Evolutionary conservation across 179 eudicot genomes (phyloP), one percentile per base, ranked within the genome.

Genomic region (Sideroxylon spinosum): DNA sequence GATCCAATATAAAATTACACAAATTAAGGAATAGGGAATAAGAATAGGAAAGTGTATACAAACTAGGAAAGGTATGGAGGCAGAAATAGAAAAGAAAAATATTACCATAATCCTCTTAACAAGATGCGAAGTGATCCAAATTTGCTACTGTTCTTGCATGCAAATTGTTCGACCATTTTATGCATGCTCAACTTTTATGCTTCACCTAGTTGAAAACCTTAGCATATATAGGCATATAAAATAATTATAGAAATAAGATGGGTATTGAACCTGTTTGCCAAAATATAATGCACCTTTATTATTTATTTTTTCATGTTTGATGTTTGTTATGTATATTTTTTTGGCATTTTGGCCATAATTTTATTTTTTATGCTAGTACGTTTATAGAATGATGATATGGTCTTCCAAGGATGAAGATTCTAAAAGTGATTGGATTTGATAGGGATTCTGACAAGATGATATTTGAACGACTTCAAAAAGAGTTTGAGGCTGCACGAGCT

Each of bases 401-500:
- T 60, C 66, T 61, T 76, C 19, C 65, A 63, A 66, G 65, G 57
- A n/a, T 81, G 70, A 50, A 25, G 68, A 9, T 76, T 67, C 68
- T 79, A 59, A 78, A 77, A 48, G 53, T 76, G 57, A 72, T 46
- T 80, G 64, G 56, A 29, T 83, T 75, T 29, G 13, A 16, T 77
- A 96, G 98, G 91, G 99, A 96, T 81, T 92, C 99, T 59, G 97
- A 94, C 85, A 92, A 92, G 90, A 83, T 85, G 88, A 80, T 94
- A 77, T 96, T 88, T 86, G 98, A 96, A 87, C 99, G 99, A 74
- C 78, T 96, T 79, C 98, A 89, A 78, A 92, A 83, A 81, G 99
- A 96, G 84, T 96, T 96, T 88, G 96, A 92, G 79, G 93, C 89
- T 87, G 98, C 93, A 64, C 92, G 86, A 52, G 89, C 91, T 75